Evolutionary conservation across 345 rosid species (phyloP).

Genomic region (Sisymbrium irio): DNA sequence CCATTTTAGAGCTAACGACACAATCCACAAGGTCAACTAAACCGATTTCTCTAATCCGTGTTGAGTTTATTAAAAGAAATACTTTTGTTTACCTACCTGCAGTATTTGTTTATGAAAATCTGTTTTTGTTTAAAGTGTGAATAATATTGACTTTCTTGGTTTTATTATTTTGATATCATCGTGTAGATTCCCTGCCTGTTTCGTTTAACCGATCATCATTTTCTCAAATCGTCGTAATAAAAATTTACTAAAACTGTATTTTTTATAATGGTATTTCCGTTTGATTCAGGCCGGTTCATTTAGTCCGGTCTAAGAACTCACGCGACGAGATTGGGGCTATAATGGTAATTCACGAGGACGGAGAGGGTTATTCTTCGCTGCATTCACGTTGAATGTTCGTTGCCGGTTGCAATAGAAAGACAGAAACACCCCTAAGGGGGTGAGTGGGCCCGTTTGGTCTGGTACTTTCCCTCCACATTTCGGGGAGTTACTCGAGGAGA

Average conservation of each 20-base stretch:
- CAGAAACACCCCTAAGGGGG: neutral
- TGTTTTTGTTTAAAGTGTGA: neutral
- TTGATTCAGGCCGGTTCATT: neutral
- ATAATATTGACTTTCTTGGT: conserved; percentile 5
- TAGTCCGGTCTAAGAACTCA: neutral
- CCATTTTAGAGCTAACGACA: neutral
- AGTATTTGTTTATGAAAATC: neutral
- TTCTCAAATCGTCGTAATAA: neutral
- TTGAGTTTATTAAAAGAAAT: too few species aligned
- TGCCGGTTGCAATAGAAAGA: neutral
- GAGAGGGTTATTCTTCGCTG: neutral
- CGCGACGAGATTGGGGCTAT: neutral
- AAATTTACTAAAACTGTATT: neutral
- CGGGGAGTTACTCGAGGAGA: conserved; percentile 35
- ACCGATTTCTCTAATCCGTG: neutral
- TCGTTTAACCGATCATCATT: neutral
- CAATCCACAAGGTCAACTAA: conserved; percentile 5
- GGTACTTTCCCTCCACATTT: conserved; percentile 30
- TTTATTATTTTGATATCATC: neutral
- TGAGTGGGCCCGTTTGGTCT: conserved; percentile 19
- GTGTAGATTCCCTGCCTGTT: neutral
- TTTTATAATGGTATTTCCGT: neutral
- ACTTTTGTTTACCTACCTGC: neutral
- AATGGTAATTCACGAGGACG: neutral
- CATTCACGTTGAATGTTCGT: neutral